Evolutionary conservation across 805 yeast genomes (phyloP).

Genomic region (Pichia kluyveri): DNA sequence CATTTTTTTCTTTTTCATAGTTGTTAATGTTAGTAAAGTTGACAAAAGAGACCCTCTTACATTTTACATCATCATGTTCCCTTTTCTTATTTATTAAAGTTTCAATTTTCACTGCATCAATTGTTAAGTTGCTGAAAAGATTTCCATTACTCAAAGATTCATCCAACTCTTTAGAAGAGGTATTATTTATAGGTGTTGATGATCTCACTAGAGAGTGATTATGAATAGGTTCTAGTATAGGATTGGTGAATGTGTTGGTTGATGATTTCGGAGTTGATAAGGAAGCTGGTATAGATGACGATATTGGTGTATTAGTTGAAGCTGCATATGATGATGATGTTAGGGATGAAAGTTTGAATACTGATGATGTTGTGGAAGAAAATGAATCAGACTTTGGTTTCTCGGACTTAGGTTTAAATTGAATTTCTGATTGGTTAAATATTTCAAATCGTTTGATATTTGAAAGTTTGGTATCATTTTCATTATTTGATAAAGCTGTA

Average conservation of each 20-base stretch:
- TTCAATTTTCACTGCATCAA: neutral
- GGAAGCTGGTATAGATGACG: neutral
- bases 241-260: neutral
- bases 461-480: neutral
- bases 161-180: neutral
- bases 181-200: neutral
- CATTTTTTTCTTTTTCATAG: neutral
- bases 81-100: neutral
- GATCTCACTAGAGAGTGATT: neutral
- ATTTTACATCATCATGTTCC: neutral
- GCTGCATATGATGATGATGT: neutral
- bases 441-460: neutral
- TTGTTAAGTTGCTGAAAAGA: neutral
- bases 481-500: no score
- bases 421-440: neutral
- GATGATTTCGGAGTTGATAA: neutral
- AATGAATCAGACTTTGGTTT: neutral
- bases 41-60: neutral
- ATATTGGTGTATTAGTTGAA: neutral
- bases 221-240: neutral
- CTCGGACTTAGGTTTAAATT: no score
- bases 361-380: neutral
- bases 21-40: neutral
- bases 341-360: neutral
- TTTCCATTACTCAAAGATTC: neutral